Base-by-base conservation (phyloP, 768 basidiomycete genomes). In the Calocera cornea region DNA sequence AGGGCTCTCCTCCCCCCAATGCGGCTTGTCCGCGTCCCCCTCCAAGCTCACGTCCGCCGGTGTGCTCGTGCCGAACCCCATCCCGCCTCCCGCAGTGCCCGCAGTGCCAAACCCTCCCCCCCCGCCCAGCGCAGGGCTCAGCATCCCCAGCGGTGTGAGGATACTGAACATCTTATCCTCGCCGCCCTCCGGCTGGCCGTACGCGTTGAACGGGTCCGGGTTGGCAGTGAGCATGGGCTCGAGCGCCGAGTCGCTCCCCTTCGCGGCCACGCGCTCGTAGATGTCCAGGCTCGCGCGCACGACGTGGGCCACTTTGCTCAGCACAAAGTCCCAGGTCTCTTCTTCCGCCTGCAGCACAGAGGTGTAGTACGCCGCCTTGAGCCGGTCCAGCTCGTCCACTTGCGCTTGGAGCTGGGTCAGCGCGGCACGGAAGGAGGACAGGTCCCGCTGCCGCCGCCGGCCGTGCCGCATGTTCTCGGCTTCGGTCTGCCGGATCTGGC, bases 151-250 rank as follows among this genome's bases (percentile, higher is more conserved):
- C 1, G 95, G 94, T 3, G 92, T 87, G 1, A 97, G 83, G 69
- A 97, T 95, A 74, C 86, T 91, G 78, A 95, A 95, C 70, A 97
- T 94, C 74, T 92, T 88, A 72, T 93, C 88, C 75, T 94, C 90
- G 44, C n/a, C n/a, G n/a, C 89, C 81, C 72, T 88, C 90, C 1
- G 89, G 87, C 24, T 90, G 89, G 22, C 66, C 60, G 72, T 95
- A 95, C 0, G 91, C 84, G 70, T 95, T 93, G 70, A 95, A 95
- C 34, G 94, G 91, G 75, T 97, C 94, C 22, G 93, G 93, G 60
- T 95, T 83, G 8, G 88, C 84, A 76, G 92, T 87, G 1, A 97
- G 80, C 86, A 97, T 89, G 1, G 89, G 89, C 74, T 97, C 93
- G 66, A 97, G 85, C 44, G 91, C 82, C 33, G 92, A 90, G 76